These are phyloP conservation scores for Lasiosphaeria hispida DNA, from an alignment of 495 filamentous ascomycete genomes.

Conservation along the genomic window DNA sequence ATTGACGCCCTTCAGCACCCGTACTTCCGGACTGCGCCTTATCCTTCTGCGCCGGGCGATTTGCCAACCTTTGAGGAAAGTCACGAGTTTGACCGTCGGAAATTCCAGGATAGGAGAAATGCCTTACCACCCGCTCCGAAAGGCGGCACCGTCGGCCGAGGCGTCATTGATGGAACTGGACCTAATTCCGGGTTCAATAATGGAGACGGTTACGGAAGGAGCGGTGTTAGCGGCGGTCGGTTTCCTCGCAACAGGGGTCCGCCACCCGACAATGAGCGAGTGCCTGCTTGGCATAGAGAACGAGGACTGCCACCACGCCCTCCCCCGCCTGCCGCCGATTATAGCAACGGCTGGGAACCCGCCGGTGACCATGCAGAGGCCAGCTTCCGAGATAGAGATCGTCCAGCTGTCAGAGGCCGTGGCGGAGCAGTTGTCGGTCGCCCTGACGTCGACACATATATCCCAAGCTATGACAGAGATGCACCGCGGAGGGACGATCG, in stretches of 20 bases:
- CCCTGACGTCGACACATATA: conserved; percentile 58
- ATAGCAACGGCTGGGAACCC: conserved; percentile 28
- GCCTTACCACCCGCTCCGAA: conserved; percentile 85
- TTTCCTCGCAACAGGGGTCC: conserved; percentile 32
- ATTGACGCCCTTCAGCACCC: conserved; percentile 91
- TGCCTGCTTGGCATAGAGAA: conserved; percentile 50
- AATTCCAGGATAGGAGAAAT: conserved; percentile 75
- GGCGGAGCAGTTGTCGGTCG: conserved; percentile 33
- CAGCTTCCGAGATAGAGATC: conserved; percentile 37
- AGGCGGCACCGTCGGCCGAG: conserved; percentile 79
- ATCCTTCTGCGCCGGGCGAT: conserved; percentile 77
- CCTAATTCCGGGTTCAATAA: conserved; percentile 46
- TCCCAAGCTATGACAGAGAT: conserved; percentile 52
- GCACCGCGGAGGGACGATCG: conserved; percentile 44
- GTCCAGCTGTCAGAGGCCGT: conserved; percentile 16
- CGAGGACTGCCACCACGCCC: conserved; percentile 46
- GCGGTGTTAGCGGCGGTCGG: conserved; percentile 41
- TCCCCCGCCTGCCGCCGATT: conserved; percentile 36
- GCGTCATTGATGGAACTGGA: conserved; percentile 55
- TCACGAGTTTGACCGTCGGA: conserved; percentile 90
- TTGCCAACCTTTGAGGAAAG: conserved; percentile 88
- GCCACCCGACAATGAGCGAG: conserved; percentile 40
- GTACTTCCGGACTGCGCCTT: conserved; percentile 77
- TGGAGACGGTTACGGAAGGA: conserved; percentile 41
- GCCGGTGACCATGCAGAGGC: conserved; percentile 32